Conservation (phyloP, 2,329 filamentous ascomycete genomes). For the Alternaria arborescens region DNA sequence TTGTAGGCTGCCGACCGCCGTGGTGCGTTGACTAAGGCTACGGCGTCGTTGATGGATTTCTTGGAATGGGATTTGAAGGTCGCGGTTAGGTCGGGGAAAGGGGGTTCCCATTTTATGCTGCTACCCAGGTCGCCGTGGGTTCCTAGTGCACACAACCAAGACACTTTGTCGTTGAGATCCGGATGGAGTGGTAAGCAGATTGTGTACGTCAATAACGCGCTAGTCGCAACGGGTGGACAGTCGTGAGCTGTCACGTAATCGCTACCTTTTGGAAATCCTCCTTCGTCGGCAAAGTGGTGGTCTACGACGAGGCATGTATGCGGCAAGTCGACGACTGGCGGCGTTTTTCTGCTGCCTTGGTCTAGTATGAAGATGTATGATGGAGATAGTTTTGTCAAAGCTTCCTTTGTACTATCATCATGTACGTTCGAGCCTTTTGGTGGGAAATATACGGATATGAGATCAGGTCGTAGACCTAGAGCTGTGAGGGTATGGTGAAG, state of each 20-base stretch:
- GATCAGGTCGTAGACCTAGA: constrained; percentile 63
- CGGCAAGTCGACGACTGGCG: constrained; percentile 61
- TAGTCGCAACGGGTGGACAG: constrained; percentile 71
- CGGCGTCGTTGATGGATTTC: constrained; percentile 69
- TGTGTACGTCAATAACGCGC: constrained; percentile 69
- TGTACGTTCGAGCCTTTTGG: constrained; percentile 68
- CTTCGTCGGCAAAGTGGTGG: constrained; percentile 66
- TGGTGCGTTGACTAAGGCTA: constrained; percentile 71
- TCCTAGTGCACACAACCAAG: constrained; percentile 70
- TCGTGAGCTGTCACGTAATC: constrained; percentile 69
- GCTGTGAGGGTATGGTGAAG: constrained; percentile 66
- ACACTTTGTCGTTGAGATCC: constrained; percentile 59
- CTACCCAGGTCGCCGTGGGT: constrained; percentile 74
- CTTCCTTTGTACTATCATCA: constrained; percentile 60
- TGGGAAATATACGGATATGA: constrained; percentile 67
- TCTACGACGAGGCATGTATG: constrained; percentile 69
- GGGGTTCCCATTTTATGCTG: constrained; percentile 69
- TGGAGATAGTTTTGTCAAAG: constrained; percentile 62
- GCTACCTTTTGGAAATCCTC: constrained; percentile 65
- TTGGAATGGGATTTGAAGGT: constrained; percentile 69
- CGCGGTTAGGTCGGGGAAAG: constrained; percentile 71
- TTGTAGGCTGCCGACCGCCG: constrained; percentile 68
- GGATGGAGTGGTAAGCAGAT: constrained; percentile 67
- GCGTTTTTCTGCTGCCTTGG: constrained; percentile 67
- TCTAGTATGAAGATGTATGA: constrained; percentile 70